phyloP scores from a whole-genome alignment of 345 rosid species.

The Salix exigua region DNA sequence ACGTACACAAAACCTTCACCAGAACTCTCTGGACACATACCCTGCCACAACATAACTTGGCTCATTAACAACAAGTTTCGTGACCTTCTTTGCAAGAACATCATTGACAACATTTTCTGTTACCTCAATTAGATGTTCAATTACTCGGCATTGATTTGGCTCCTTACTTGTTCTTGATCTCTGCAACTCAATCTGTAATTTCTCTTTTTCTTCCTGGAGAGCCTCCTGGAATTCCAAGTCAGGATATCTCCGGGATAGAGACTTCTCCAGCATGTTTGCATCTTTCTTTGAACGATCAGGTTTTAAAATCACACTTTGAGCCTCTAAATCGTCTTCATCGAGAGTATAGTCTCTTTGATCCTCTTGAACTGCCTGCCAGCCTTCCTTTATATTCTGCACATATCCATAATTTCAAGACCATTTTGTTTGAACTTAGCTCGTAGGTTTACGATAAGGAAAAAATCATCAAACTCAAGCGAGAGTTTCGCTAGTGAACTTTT shows the following conservation, averaged over 20 bases:
- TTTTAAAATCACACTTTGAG: conserved; percentile 24
- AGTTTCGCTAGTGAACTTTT: no score
- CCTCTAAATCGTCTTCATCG: conserved; percentile 37
- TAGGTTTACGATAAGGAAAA: no score
- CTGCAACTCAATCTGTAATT: conserved; percentile 35
- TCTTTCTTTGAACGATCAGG: conserved; percentile 32
- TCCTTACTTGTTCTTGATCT: conserved; percentile 29
- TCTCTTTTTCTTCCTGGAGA: conserved; percentile 33
- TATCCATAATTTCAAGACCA: no score
- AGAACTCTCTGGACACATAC: conserved; percentile 11
- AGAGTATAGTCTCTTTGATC: conserved; percentile 37
- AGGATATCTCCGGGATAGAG: conserved; percentile 35
- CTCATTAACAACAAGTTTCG: conserved; percentile 31
- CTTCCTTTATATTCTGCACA: conserved; percentile 24
- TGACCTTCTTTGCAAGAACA: conserved; percentile 10
- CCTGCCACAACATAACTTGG: conserved; percentile 26
- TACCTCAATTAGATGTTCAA: conserved; percentile 34
- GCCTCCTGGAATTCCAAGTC: conserved; percentile 31
- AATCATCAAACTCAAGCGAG: no score
- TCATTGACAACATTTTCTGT: conserved; percentile 19
- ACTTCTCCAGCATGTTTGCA: conserved; percentile 28
- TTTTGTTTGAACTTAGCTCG: no score
- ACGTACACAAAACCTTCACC: no score
- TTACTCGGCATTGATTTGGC: conserved; percentile 35
- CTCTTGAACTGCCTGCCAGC: conserved; percentile 29